Evolutionary conservation across 306 rosid genomes (phyloP), one percentile per base, ranked within the genome.

Genomic region (Rosa multiflora): DNA sequence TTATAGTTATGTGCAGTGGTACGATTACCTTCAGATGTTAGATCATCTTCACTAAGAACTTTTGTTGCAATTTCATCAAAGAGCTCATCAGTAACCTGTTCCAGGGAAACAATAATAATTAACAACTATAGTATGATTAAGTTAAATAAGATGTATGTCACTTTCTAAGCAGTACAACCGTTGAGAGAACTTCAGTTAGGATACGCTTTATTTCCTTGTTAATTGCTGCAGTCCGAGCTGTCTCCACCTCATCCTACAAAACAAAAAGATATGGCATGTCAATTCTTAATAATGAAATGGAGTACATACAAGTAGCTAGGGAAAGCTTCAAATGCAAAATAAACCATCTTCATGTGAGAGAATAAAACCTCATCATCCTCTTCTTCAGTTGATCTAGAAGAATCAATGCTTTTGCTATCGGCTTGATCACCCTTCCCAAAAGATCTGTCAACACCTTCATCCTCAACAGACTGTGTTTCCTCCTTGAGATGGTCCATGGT

Each of bases 41-140:
- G 72, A 85, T 90, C 91, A 78, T 93, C 98, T 88, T 95, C 99
- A 66, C 75, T 75, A 42, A 95, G 88, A 85, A 93, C 97, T 85
- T 90, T 93, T 26, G 92, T 90, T 49, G 98, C 98, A 84, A 95
- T 91, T 81, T 93, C 99, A 88, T 95, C 98, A 85, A 95, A 95
- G 75, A 93, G 87, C 78, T 91, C 97, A 80, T 92, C 99, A 78
- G 99, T 95, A 80, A 95, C 99, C 99, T 95, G 85, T 62, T 55
- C 3, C 77, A 85, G 72, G 73, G 75, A 67, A 64, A 64, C 18
- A 64, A 47, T 18, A 52, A 42, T 44, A 79, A 66, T 88, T 80
- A 88, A 32, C 83, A 73, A 82, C 61, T 53, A 58, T 23, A 49
- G 82, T 26, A 69, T 67, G 76, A 39, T 48, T 32, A 68, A 56